Percentiles rank a stretch among this genome's conserved stretches.
phyloP scores from a whole-genome alignment of 768 basidiomycete species.

The Strobilomyces confusus region DNA sequence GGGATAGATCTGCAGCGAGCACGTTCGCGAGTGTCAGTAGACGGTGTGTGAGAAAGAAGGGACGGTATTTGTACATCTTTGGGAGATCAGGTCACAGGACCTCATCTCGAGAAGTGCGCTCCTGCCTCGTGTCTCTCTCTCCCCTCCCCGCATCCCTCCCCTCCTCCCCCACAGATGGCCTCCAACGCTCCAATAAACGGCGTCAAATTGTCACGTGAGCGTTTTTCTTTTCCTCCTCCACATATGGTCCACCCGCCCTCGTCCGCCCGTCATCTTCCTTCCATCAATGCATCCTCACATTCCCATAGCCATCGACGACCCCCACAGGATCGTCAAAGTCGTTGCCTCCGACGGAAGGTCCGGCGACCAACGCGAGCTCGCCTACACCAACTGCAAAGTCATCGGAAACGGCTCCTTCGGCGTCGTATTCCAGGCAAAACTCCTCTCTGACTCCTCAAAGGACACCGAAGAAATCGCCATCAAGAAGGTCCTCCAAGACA shows the following conservation, averaged over 20 bases:
- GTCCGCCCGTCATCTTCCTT: constrained; percentile 22
- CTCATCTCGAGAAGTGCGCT: constrained; percentile 19
- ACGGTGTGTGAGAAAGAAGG: no score
- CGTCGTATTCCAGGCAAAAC: constrained; percentile 95
- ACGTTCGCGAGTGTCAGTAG: no score
- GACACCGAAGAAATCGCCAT: constrained; percentile 90
- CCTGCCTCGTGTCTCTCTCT: constrained; percentile 14
- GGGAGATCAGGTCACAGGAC: constrained; percentile 31
- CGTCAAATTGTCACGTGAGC: constrained; percentile 82
- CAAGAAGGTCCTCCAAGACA: constrained; percentile 99
- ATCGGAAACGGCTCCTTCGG: constrained; percentile 99
- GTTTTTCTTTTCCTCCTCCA: constrained; percentile 17
- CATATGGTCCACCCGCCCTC: constrained; percentile 28
- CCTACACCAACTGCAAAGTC: constrained; percentile 97
- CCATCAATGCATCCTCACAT: constrained; percentile 28
- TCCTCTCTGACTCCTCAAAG: constrained; percentile 59
- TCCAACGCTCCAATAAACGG: constrained; percentile 83
- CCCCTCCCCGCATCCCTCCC: neutral
- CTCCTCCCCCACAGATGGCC: constrained; percentile 45
- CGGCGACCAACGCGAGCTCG: constrained; percentile 80
- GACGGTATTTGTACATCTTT: constrained; percentile 37
- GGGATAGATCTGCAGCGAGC: no score
- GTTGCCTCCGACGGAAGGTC: constrained; percentile 93
- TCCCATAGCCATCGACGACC: constrained; percentile 81
- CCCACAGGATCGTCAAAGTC: constrained; percentile 94